A percentile compares a stretch with the other conserved stretches of the same genome.
These are phyloP conservation scores for Solioccasus polychromus DNA, from an alignment of 768 basidiomycete genomes.

Conservation along the genomic window DNA sequence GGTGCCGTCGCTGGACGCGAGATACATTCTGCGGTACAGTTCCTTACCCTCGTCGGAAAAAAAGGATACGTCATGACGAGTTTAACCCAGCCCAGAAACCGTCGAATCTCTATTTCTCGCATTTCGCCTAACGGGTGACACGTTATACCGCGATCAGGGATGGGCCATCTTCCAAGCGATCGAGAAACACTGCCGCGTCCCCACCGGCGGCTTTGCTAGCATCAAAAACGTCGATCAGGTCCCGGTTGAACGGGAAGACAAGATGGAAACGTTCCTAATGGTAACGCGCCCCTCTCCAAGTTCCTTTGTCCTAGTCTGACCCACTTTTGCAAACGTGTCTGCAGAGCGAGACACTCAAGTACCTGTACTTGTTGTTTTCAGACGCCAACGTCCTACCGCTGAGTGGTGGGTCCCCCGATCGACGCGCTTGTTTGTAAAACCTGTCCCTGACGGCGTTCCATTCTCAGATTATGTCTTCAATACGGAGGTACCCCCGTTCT, in stretches of 20 bases:
- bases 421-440: not conserved
- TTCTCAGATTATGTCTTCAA: conserved; percentile 81
- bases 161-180: conserved; percentile 92
- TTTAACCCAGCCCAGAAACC: conserved; percentile 75
- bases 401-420: conserved; percentile 50
- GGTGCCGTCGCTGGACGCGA: conserved; percentile 67
- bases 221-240: conserved; percentile 82
- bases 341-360: conserved; percentile 88
- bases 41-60: not conserved
- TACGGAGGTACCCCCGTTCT: conserved; percentile 62
- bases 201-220: conserved; percentile 81
- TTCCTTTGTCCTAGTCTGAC: not conserved
- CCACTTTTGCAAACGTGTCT: not conserved
- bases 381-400: conserved; percentile 71
- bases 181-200: conserved; percentile 72
- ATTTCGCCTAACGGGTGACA: conserved; percentile 84
- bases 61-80: not conserved
- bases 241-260: conserved; percentile 69
- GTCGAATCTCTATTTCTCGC: conserved; percentile 92
- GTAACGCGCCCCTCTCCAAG: conserved; percentile 47
- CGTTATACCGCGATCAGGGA: conserved; percentile 74
- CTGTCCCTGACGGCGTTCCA: not conserved
- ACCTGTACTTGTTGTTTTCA: conserved; percentile 84
- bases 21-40: conserved; percentile 85
- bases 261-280: conserved; percentile 96